Percentiles rank a stretch among this genome's conserved stretches.
These are phyloP conservation scores for Trichoderma sp. DNA, from an alignment of 2,329 filamentous ascomycete species.

Conservation along the genomic window DNA sequence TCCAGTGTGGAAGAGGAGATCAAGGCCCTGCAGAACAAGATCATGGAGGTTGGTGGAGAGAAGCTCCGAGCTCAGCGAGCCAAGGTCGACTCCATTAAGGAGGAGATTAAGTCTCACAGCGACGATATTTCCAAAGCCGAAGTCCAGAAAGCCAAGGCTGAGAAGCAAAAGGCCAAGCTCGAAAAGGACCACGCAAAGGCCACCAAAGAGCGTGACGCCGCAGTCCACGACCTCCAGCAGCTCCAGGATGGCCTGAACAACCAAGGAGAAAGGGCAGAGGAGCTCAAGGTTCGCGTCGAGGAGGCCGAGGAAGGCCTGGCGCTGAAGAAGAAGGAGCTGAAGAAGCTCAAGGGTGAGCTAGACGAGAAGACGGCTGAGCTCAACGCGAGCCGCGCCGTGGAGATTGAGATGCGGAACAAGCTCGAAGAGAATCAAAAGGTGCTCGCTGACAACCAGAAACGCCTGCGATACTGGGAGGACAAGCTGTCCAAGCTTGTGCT, in stretches of 20 bases:
- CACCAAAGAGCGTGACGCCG: conserved; percentile 73
- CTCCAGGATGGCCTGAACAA: conserved; percentile 77
- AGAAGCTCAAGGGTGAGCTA: conserved; percentile 77
- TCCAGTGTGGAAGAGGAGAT: conserved; percentile 90
- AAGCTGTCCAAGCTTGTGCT: conserved; percentile 82
- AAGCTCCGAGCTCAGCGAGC: conserved; percentile 86
- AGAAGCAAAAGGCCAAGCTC: conserved; percentile 87
- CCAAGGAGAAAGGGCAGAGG: conserved; percentile 75
- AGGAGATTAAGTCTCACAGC: conserved; percentile 76
- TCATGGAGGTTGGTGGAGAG: conserved; percentile 97
- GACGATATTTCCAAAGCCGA: conserved; percentile 86
- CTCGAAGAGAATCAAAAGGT: conserved; percentile 95
- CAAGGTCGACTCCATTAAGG: conserved; percentile 86
- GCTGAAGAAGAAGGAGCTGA: conserved; percentile 78
- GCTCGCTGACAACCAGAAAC: conserved; percentile 81
- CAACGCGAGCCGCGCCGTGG: conserved; percentile 82
- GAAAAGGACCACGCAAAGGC: conserved; percentile 81
- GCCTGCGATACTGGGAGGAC: conserved; percentile 82
- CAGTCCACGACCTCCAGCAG: conserved; percentile 72
- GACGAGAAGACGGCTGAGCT: conserved; percentile 84
- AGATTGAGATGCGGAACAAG: conserved; percentile 99
- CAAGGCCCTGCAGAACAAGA: conserved; percentile 89
- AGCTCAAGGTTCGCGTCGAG: conserved; percentile 72
- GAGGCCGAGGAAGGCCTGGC: conserved; percentile 79
- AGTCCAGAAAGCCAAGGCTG: conserved; percentile 85